These are phyloP conservation scores for Thelephora ganbajun DNA, from an alignment of 768 basidiomycete species.

Conservation along the genomic window DNA sequence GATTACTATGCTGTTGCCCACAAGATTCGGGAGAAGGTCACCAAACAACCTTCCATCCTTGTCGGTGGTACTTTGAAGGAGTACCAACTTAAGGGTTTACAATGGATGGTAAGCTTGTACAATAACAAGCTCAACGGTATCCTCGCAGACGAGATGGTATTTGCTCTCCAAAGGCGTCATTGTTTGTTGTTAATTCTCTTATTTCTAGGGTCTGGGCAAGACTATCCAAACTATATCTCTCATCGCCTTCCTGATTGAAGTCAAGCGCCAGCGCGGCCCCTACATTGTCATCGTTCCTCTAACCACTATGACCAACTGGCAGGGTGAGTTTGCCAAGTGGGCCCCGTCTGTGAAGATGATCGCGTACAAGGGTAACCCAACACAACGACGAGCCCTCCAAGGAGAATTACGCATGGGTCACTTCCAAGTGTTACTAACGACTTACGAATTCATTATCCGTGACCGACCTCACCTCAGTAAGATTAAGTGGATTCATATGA, in stretches of 20 bases:
- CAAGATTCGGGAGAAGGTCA: slow-evolving; percentile 74
- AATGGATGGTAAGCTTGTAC: slow-evolving; percentile 98
- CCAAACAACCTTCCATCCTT: slow-evolving; percentile 58
- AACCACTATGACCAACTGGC: slow-evolving; percentile 96
- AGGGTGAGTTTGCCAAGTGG: slow-evolving; percentile 95
- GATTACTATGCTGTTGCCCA: slow-evolving; percentile 98
- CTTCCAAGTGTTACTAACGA: slow-evolving; percentile 89
- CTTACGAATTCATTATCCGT: slow-evolving; percentile 97
- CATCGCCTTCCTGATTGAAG: slow-evolving; percentile 88
- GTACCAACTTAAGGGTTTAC: slow-evolving; percentile 87
- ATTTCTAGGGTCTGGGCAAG: slow-evolving; percentile 75
- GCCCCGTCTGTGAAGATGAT: slow-evolving; percentile 70
- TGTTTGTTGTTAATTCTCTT: slow-evolving; percentile 5
- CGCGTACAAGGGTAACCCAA: slow-evolving; percentile 87
- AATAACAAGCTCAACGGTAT: slow-evolving; percentile 95
- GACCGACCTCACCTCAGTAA: slow-evolving; percentile 84
- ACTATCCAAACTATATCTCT: slow-evolving; percentile 92
- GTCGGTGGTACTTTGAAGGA: slow-evolving; percentile 87
- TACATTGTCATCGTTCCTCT: slow-evolving; percentile 93
- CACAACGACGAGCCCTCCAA: slow-evolving; percentile 67
- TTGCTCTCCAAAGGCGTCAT: slow-evolving; percentile 6
- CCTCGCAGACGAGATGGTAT: slow-evolving; percentile 85
- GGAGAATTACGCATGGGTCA: slow-evolving; percentile 62
- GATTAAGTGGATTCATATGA: slow-evolving; percentile 95
- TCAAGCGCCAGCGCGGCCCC: slow-evolving; percentile 81